Evolutionary conservation across 257 asterid species (phyloP).

Genomic region (Phtheirospermum japonicum): DNA sequence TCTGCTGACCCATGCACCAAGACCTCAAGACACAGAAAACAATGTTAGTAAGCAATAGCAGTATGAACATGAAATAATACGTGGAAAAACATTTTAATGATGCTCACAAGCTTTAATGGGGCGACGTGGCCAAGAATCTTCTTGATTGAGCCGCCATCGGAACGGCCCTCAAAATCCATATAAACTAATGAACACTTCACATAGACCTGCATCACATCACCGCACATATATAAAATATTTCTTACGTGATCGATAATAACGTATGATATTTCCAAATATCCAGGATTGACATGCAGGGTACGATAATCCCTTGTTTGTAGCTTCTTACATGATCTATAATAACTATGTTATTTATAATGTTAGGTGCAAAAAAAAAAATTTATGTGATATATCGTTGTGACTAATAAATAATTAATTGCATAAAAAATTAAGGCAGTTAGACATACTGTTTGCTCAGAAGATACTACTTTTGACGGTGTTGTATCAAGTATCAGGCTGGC

Average conservation of each 20-base stretch:
- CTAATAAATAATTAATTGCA: not conserved
- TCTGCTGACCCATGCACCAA: conserved; percentile 99
- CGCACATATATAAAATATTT: too few relatives aligned
- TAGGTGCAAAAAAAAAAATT: not conserved
- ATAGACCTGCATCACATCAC: conserved; percentile 50
- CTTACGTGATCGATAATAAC: too few relatives aligned
- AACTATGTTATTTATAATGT: not conserved
- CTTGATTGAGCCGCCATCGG: conserved; percentile 95
- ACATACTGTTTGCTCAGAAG: conserved; percentile 88
- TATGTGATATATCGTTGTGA: not conserved
- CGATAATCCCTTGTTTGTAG: not conserved
- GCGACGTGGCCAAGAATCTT: conserved; percentile 90
- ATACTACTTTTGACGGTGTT: conserved; percentile 90
- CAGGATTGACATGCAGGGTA: not conserved
- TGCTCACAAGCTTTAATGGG: conserved; percentile 87
- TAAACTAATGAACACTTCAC: conserved; percentile 84
- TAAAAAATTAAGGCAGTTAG: conserved; percentile 20
- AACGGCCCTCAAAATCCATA: conserved; percentile 97
- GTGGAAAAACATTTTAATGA: conserved; percentile 1
- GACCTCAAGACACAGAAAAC: conserved; percentile 51
- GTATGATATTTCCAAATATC: too few relatives aligned
- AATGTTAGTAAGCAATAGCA: conserved; percentile 7
- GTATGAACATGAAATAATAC: conserved; percentile 12
- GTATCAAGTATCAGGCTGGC: conserved; percentile 79
- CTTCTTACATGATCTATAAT: not conserved